These are phyloP conservation scores for Tolypocladium guangdongense DNA, from an alignment of 2,329 filamentous ascomycete genomes.

Conservation along the genomic window DNA sequence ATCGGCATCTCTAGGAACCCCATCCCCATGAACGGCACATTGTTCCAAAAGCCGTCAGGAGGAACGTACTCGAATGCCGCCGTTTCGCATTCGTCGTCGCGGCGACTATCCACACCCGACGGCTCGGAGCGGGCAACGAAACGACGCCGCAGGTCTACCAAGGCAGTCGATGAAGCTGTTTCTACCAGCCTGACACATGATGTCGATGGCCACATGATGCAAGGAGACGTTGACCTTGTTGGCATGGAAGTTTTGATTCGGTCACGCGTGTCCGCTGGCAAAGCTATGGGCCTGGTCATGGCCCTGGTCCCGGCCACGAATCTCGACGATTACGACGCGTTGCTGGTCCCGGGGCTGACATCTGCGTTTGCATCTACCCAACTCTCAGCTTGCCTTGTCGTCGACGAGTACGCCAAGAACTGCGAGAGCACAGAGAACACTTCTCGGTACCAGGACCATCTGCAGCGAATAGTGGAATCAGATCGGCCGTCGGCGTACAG, in stretches of 20 bases:
- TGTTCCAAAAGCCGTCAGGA: constrained; percentile 92
- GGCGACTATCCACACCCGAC: constrained; percentile 41
- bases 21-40: constrained; percentile 77
- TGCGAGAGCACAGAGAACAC: constrained; percentile 29
- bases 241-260: constrained; percentile 80
- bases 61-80: constrained; percentile 57
- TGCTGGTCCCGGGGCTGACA: constrained; percentile 53
- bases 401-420: constrained; percentile 77
- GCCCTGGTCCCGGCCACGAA: constrained; percentile 57
- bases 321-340: constrained; percentile 53
- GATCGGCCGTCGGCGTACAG: constrained; percentile 76
- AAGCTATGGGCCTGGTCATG: constrained; percentile 78
- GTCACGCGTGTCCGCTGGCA: constrained; percentile 78
- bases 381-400: constrained; percentile 67
- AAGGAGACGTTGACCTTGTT: constrained; percentile 90
- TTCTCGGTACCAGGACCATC: constrained; percentile 45
- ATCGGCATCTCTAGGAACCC: constrained; percentile 87
- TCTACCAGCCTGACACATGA: constrained; percentile 69
- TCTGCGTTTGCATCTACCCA: constrained; percentile 79
- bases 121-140: constrained; percentile 55
- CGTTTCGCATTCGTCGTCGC: constrained; percentile 28
- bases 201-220: constrained; percentile 95
- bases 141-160: constrained; percentile 75
- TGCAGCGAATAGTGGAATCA: constrained; percentile 69
- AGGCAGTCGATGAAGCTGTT: constrained; percentile 54